These are phyloP conservation scores for Xerocomellus chrysenteron DNA, from an alignment of 768 basidiomycete species.

Conservation along the genomic window DNA sequence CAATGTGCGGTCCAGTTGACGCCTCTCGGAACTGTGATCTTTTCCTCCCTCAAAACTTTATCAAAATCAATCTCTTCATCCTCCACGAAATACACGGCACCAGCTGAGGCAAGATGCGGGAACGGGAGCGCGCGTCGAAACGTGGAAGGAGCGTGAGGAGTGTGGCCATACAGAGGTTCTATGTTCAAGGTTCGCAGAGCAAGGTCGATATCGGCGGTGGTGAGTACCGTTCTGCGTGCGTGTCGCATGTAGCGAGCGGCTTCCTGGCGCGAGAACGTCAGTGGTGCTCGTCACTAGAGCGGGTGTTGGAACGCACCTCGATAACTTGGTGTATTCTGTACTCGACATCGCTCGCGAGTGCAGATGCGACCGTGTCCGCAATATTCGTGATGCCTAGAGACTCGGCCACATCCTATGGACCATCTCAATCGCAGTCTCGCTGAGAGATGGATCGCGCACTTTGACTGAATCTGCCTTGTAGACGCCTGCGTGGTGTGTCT, in stretches of 20 bases:
- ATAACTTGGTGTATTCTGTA: slow-evolving; percentile 94
- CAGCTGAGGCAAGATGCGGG: slow-evolving; percentile 46
- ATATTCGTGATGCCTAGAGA: slow-evolving; percentile 74
- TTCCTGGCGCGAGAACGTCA: slow-evolving; percentile 46
- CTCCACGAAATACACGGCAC: slow-evolving; percentile 87
- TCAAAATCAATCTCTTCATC: slow-evolving; percentile 99
- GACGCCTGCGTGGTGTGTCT: slow-evolving; percentile 55
- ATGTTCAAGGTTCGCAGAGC: slow-evolving; percentile 94
- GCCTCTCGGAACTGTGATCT: slow-evolving; percentile 76
- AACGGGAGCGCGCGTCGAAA: slow-evolving; percentile 48
- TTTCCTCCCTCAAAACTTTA: slow-evolving; percentile 82
- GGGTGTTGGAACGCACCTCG: slow-evolving; percentile 53
- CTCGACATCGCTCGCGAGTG: slow-evolving; percentile 94
- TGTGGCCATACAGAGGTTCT: slow-evolving; percentile 83
- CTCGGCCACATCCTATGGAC: slow-evolving; percentile 83
- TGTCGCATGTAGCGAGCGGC: slow-evolving; percentile 97
- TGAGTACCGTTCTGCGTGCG: slow-evolving; percentile 85
- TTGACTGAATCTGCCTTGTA: slow-evolving; percentile 65
- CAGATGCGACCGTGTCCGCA: slow-evolving; percentile 74
- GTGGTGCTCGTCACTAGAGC: background rate
- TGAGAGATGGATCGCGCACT: slow-evolving; percentile 36
- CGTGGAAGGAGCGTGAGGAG: slow-evolving; percentile 32
- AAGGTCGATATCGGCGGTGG: slow-evolving; percentile 88
- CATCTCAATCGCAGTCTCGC: slow-evolving; percentile 6
- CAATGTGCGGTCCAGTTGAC: slow-evolving; percentile 93